phyloP scores from a whole-genome alignment of 2,329 filamentous ascomycete genomes.

The Penicillium sp. region DNA sequence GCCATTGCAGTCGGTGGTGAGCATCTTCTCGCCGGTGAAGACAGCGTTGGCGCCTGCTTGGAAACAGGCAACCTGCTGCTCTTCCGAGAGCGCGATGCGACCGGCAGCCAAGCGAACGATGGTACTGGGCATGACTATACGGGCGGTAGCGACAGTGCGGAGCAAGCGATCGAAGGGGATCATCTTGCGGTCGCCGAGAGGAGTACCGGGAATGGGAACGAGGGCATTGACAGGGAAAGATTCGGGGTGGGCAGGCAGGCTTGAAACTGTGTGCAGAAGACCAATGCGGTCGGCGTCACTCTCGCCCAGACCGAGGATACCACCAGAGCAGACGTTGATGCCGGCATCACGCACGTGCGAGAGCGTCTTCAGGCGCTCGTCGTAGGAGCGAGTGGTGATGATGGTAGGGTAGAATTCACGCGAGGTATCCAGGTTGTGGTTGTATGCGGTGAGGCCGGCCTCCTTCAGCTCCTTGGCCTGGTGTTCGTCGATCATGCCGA shows the following conservation, averaged over 20 bases:
- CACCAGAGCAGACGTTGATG: constrained; percentile 81
- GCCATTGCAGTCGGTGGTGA: constrained; percentile 82
- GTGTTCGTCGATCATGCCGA: constrained; percentile 77
- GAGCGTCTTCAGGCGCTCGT: constrained; percentile 74
- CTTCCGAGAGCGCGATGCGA: constrained; percentile 72
- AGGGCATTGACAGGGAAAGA: constrained; percentile 86
- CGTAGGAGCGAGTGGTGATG: constrained; percentile 77
- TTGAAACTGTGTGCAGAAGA: constrained; percentile 71
- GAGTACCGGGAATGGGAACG: constrained; percentile 83
- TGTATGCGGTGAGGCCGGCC: constrained; percentile 81
- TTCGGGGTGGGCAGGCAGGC: constrained; percentile 72
- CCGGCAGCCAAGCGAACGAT: constrained; percentile 83
- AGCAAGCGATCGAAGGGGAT: constrained; percentile 70
- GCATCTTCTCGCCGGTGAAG: constrained; percentile 91
- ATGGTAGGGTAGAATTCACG: constrained; percentile 79
- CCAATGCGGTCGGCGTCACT: constrained; percentile 69
- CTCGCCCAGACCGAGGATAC: constrained; percentile 79
- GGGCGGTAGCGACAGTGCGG: constrained; percentile 72
- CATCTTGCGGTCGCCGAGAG: constrained; percentile 63
- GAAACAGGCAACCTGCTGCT: constrained; percentile 82
- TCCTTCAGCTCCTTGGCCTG: constrained; percentile 76
- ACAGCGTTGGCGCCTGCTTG: constrained; percentile 88
- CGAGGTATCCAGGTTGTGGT: constrained; percentile 87
- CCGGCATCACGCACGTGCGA: constrained; percentile 73
- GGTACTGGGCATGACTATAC: constrained; percentile 71